phyloP scores from a whole-genome alignment of 208 protist species.

The Leishmania tropica region DNA sequence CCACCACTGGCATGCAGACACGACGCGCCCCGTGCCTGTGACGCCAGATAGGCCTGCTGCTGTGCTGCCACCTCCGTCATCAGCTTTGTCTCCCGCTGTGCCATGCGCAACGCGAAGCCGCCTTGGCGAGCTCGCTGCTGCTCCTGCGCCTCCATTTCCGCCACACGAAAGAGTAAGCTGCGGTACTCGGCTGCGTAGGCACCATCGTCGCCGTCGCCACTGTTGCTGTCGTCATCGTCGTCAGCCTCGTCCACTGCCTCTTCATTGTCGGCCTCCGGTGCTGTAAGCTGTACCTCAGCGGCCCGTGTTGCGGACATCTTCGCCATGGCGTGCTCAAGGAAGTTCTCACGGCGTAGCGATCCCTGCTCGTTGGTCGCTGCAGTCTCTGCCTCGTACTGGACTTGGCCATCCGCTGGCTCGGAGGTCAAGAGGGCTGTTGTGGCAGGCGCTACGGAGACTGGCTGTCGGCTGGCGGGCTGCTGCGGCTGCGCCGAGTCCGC shows the following conservation, averaged over 20 bases:
- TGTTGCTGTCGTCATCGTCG: constrained; percentile 6
- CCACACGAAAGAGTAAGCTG: constrained; percentile 45
- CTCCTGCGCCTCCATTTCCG: constrained; percentile 44
- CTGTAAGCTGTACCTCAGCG: not conserved
- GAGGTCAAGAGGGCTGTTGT: not conserved
- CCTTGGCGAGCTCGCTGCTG: constrained; percentile 20
- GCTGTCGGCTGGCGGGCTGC: not conserved
- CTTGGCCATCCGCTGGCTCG: not conserved
- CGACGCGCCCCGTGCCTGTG: not conserved
- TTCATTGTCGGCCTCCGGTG: not conserved
- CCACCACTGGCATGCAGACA: not conserved
- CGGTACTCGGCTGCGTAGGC: constrained; percentile 33
- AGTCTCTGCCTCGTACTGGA: not conserved
- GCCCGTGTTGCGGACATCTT: not conserved
- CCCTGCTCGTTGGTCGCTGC: not conserved
- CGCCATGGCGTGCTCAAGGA: not conserved
- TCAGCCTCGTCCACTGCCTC: not conserved
- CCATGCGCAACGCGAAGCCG: constrained; percentile 43
- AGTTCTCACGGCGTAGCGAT: not conserved
- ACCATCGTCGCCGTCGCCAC: constrained; percentile 13
- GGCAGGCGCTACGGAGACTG: not conserved
- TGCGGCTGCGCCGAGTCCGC: not conserved
- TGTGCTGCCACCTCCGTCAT: constrained; percentile 23
- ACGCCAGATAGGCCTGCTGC: constrained; percentile 27
- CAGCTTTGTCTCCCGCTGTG: constrained; percentile 33